phyloP scores from a whole-genome alignment of 2,329 filamentous ascomycete genomes.

The Xylariaceae sp. region DNA sequence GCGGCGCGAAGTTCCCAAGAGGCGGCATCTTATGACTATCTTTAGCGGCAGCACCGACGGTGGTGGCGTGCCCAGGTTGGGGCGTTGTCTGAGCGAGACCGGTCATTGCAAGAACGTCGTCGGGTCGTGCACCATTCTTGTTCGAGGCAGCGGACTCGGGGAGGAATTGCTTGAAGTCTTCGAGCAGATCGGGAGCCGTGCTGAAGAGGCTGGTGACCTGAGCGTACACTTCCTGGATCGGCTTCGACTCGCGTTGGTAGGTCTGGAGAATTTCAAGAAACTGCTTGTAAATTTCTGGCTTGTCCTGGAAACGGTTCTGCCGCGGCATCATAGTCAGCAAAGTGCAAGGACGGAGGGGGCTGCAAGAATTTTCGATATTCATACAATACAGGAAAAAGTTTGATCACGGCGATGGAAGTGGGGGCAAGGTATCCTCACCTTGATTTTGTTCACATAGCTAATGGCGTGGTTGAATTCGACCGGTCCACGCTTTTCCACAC shows the following conservation, averaged over 20 bases:
- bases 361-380: conserved; percentile 11
- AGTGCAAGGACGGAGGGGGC: neutral
- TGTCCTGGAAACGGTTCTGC: conserved; percentile 92
- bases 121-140: conserved; percentile 56
- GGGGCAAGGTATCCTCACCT: conserved; percentile 54
- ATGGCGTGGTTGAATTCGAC: conserved; percentile 99
- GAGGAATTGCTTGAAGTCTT: conserved; percentile 98
- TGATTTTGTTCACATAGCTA: conserved; percentile 99
- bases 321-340: conserved; percentile 13
- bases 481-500: conserved; percentile 80
- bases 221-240: conserved; percentile 95
- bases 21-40: conserved; percentile 80
- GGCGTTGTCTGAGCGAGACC: conserved; percentile 47
- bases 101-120: conserved; percentile 59
- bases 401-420: conserved; percentile 16
- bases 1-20: conserved; percentile 87
- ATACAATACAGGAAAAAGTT: conserved; percentile 19
- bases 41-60: conserved; percentile 29
- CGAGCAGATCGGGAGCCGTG: conserved; percentile 85
- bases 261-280: conserved; percentile 97
- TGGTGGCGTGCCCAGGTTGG: conserved; percentile 41
- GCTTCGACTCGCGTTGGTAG: conserved; percentile 95
- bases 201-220: conserved; percentile 95
- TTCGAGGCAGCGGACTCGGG: conserved; percentile 71
- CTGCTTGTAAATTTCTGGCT: conserved; percentile 98